Base-by-base conservation (phyloP, 495 filamentous ascomycete species). In the Terfezia claveryi region DNA sequence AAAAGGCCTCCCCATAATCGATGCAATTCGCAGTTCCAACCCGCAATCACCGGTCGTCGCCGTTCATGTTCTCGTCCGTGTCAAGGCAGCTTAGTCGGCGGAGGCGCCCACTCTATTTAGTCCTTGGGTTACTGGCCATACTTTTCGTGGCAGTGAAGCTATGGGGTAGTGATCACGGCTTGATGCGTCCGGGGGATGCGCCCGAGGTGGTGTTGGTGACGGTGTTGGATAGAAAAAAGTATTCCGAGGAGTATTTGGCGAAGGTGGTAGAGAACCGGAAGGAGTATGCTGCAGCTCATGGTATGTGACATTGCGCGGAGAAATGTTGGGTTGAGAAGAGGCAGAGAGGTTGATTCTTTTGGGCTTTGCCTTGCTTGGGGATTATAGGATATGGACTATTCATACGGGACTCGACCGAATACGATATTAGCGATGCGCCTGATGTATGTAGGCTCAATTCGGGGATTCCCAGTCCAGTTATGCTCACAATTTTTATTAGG, bases 1-100 rank as follows among this genome's bases (percentile, higher is more conserved):
- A 20, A 20, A 20, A 20, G 20, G 20, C 20, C 20, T 20, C 20
- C 20, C 20, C 20, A 20, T 20, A 20, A 20, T 7, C 27, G 27
- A 95, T 96, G 89, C 89, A 96, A 64, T 88, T 87, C 73, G 89
- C 89, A 54, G 71, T 89, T 57, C 88, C 87, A 55, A 80, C 86
- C 56, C 81, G 87, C 63, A 91, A 84, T 68, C 78, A 78, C 61
- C 84, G 80, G 55, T 76, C 82, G 54, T 79, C 80, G 37, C 75
- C 74, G 32, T 79, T 72, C 62, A 62, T 76, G 38, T 76, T 80
- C 60, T 71, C 78, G 37, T 73, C 79, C 17, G 72, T 77, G 55
- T 69, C 82, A 55, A 77, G 77, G 9, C 60, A 63, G 54, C 61
- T 61, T 23, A 62, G 70, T 23, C 70, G 85, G 59, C 78, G 83